Base-by-base conservation (phyloP, 2,329 filamentous ascomycete genomes). In the Mycosphaerelloides madeirae region DNA sequence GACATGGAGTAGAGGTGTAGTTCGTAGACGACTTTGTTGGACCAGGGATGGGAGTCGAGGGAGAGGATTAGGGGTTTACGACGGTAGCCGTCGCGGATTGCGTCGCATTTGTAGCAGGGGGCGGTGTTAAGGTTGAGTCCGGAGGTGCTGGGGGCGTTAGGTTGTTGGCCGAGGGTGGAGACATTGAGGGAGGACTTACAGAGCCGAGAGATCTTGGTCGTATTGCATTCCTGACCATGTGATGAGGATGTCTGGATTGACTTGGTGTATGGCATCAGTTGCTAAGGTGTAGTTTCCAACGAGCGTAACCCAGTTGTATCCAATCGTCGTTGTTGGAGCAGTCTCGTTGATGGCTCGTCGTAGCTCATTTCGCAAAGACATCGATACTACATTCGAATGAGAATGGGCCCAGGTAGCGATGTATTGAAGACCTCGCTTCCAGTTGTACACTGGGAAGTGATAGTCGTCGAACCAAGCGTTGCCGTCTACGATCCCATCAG, bases 381-480 rank as follows among this genome's bases (percentile, higher is more conserved):
- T 58, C 6, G 48, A 52, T n/a, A 57, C 54, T 15, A 58, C 54
- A n/a, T 58, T 57, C 6, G 50, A 43, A 31, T 56, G 54, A 6
- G 44, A 46, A 19, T 53, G 50, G 4, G 54, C 54, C 55, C 54
- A 57, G 18, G 54, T 43, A 13, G 54, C 56, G 15, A 56, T 47
- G 32, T 50, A 55, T 22, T 49, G 47, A 3, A 58, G 39, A 9
- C 52, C 54, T 31, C 55, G 51, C 35, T 55, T 45, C 54, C 55
- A 58, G 31, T 55, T 46, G 25, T 47, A 39, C 12, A 52, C 50
- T 3, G 51, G 50, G 33, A 58, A 58, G 31, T 58, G 50, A 37
- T 52, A 48, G 46, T 58, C 56, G 31, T 55, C 77, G 64, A 78
- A 81, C 78, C 78, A 82, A 18, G 70, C 64, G 57, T 82, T 82